Conservation (phyloP, 768 basidiomycete genomes). For the Suillus tomentosus region DNA sequence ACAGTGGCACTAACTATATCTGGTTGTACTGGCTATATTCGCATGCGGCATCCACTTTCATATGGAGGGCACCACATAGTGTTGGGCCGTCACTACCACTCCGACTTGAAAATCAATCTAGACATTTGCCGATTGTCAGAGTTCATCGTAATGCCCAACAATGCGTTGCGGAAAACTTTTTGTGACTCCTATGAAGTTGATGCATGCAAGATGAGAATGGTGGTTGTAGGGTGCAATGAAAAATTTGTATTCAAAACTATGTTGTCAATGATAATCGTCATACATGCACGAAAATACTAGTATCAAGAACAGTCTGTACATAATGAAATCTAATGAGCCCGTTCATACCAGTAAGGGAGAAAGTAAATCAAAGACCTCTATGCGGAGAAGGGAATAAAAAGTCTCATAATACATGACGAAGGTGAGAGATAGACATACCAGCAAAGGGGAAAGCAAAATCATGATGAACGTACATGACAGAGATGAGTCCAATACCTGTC, state of each 20-base stretch:
- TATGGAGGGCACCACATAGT: constrained; percentile 11
- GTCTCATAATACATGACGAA: not conserved
- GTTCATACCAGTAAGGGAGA: not conserved
- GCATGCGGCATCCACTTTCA: constrained; percentile 10
- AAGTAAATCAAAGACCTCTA: not conserved
- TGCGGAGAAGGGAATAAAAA: not conserved
- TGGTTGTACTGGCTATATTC: constrained; percentile 22
- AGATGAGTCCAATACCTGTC: not conserved
- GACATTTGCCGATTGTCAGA: constrained; percentile 36
- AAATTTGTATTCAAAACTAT: not conserved
- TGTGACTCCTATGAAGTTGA: constrained; percentile 33
- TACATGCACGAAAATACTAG: not conserved
- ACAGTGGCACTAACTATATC: not conserved
- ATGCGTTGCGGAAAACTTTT: constrained; percentile 34
- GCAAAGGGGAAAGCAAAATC: not conserved
- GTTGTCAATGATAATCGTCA: not conserved
- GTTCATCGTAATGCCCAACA: constrained; percentile 36
- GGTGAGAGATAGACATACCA: not conserved
- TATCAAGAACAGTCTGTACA: not conserved
- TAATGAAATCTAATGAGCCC: not conserved
- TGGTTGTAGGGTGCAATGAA: constrained; percentile 29
- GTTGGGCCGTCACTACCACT: not conserved
- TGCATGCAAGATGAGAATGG: constrained; percentile 35
- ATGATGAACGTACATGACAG: not conserved
- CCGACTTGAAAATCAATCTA: constrained; percentile 6